These are phyloP conservation scores for Sphaerulina musiva DNA, from an alignment of 2,329 filamentous ascomycete species.

Conservation along the genomic window DNA sequence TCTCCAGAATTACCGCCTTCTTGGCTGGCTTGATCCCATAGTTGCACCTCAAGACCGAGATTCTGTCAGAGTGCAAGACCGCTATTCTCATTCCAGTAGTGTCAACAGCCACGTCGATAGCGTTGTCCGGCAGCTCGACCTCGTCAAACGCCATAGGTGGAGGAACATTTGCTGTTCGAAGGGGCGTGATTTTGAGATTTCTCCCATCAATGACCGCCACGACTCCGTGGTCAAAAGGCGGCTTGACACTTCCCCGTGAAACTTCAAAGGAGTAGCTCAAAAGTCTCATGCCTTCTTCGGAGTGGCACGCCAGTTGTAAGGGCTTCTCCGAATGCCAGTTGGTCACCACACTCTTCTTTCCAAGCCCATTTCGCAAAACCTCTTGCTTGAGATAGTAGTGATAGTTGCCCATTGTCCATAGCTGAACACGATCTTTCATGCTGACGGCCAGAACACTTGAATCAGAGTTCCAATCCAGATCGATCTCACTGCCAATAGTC, in stretches of 20 bases:
- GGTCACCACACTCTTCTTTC: slow-evolving; percentile 16
- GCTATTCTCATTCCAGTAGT: slow-evolving; percentile 59
- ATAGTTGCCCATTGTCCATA: slow-evolving; percentile 97
- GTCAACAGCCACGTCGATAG: slow-evolving; percentile 69
- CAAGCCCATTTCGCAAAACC: slow-evolving; percentile 39
- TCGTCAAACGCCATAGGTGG: slow-evolving; percentile 88
- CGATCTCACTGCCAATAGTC: slow-evolving; percentile 52
- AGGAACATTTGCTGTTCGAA: slow-evolving; percentile 76
- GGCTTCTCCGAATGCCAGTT: slow-evolving; percentile 83
- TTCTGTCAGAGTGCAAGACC: slow-evolving; percentile 59
- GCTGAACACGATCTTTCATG: slow-evolving; percentile 66
- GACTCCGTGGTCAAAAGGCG: slow-evolving; percentile 48
- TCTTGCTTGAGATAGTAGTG: slow-evolving; percentile 98
- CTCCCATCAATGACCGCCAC: slow-evolving; percentile 80
- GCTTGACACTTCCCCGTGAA: slow-evolving; percentile 59
- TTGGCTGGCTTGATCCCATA: slow-evolving; percentile 48
- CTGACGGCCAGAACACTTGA: slow-evolving; percentile 84
- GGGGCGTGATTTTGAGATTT: slow-evolving; percentile 74
- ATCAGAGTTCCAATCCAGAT: slow-evolving; percentile 81
- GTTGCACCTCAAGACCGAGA: slow-evolving; percentile 66
- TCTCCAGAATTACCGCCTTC: slow-evolving; percentile 39
- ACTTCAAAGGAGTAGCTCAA: slow-evolving; percentile 64
- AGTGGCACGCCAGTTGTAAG: slow-evolving; percentile 52
- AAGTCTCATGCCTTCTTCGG: slow-evolving; percentile 10
- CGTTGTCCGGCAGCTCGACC: slow-evolving; percentile 54